Base-by-base conservation (phyloP, 1,284 basidiomycete species). In the Coniferiporia weirii region DNA sequence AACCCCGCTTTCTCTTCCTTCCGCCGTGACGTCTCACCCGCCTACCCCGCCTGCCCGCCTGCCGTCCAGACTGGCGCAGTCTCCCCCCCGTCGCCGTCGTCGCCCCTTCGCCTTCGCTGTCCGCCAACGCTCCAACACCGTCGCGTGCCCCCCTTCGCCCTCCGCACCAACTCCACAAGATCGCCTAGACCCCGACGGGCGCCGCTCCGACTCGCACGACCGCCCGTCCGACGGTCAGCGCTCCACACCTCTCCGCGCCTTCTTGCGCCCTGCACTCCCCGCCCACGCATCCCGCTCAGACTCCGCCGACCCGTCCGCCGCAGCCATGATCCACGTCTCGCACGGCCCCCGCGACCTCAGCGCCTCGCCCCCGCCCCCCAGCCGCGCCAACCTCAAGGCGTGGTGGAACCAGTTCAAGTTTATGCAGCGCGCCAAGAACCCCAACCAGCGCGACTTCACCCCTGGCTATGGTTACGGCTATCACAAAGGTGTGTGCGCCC, bases 361-460 rank as follows among this genome's bases (percentile, higher is more conserved):
- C 32, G 54, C 63, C 8, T 62, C 64, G 17, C 62, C 54, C 1
- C 61, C 65, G 19, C 73, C 79, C 36, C 79, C 82, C 8, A 79
- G 79, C 34, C 85, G 80, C 66, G 82, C 83, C 17, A 84, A 78
- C 59, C 79, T 92, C 58, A 89, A 87, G 75, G 81, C 87, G 5
- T 94, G 92, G 92, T 93, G 91, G 89, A 83, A 83, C 60, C 80
- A 83, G 63, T 91, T 93, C 67, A 84, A 81, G 47, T 80, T 80
- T 63, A 76, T 77, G 4, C 83, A 85, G 71, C 78, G 77, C 64
- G 65, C 74, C 17, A 87, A 82, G 75, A 81, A 77, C 64, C 76
- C 80, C 44, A 47, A 34, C 15, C 44, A 56, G 50, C 52, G 49
- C 49, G 59, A 52, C 20, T 49, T 52, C 20, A 17, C 43, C 5